Evolutionary conservation across 495 filamentous ascomycete species (phyloP), one percentile per base, ranked within the genome.

Genomic region (Penicillium arizonense): DNA sequence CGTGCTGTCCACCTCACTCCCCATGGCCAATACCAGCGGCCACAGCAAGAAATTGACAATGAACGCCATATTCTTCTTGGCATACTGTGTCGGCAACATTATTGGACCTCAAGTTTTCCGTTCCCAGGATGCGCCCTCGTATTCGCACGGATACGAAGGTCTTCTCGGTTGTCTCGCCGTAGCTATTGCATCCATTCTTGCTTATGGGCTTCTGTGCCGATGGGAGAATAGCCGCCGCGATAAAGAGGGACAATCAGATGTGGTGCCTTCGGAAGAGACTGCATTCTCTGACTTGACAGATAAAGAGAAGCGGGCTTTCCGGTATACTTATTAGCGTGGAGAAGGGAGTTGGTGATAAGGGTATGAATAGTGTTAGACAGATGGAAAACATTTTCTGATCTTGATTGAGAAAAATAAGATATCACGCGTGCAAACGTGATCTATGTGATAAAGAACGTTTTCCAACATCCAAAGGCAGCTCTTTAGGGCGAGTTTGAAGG

Each of bases 61-160:
- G 41, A 63, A 66, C 24, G 60, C 64, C 0, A 53, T 69, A 26
- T 53, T 69, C 33, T 72, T 63, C 23, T 51, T 72, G 36, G 64
- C 57, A 5, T 69, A 66, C 40, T 65, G 60, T 12, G 52, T 63
- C 3, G 65, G 67, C 21, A 84, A 80, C 60, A 80, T 85, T 41
- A 83, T 85, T 63, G 81, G 82, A 1, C 82, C 82, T 2, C 81
- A 83, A 56, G 75, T 80, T 5, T 87, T 86, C 57, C 75, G 75
- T n/a, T 62, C 70, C 1, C 64, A 69, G 26, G 80, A 85, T 47
- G 78, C 77, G 4, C 84, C 82, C 1, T 71, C 53, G 9, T 76
- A 76, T 47, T 62, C 65, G 1, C 57, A 51, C 4, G 62, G 70
- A 7, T 66, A 70, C 21, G 46, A 62, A 33, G 59, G 61, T 4